phyloP scores from a whole-genome alignment of 495 filamentous ascomycete genomes.

The Pyronema domesticum region DNA sequence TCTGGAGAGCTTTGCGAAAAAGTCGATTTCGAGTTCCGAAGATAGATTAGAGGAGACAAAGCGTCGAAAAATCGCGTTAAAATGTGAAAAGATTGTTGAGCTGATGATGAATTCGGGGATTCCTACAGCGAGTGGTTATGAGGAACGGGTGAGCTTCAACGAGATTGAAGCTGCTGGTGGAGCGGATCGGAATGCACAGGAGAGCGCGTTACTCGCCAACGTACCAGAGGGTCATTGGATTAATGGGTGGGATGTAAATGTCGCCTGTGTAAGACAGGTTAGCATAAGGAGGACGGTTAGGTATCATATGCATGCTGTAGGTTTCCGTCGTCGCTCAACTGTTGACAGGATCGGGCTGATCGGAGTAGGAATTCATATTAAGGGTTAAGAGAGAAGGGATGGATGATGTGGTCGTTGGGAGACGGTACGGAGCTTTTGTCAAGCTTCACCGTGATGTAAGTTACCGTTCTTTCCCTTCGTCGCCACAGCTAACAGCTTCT shows the following conservation, averaged over 20 bases:
- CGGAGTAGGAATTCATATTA: conserved; percentile 64
- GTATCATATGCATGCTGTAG: conserved; percentile 80
- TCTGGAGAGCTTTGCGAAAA: conserved; percentile 92
- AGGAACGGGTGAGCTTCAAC: conserved; percentile 86
- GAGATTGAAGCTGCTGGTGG: conserved; percentile 61
- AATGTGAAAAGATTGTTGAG: conserved; percentile 88
- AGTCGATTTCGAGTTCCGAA: conserved; percentile 91
- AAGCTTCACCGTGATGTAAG: conserved; percentile 45
- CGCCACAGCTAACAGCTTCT: conserved; percentile 4
- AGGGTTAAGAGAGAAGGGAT: conserved; percentile 57
- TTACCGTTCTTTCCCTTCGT: background rate
- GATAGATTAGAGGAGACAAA: conserved; percentile 93
- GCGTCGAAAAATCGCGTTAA: conserved; percentile 72
- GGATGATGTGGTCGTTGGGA: conserved; percentile 55
- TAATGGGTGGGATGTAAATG: conserved; percentile 94
- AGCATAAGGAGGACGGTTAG: conserved; percentile 71
- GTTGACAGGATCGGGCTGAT: background rate
- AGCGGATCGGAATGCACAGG: conserved; percentile 79
- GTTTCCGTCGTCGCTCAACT: conserved; percentile 17
- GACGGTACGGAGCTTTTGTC: conserved; percentile 77
- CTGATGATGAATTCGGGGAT: conserved; percentile 98
- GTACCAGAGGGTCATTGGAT: conserved; percentile 78
- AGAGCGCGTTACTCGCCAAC: conserved; percentile 67
- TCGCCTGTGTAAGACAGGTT: conserved; percentile 70
- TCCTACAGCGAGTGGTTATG: conserved; percentile 87